A percentile compares a stretch with the other conserved stretches of the same genome.
Evolutionary conservation across 192 early-diverging fungal species (phyloP).

Genomic region (Helicostylum pulchrum): DNA sequence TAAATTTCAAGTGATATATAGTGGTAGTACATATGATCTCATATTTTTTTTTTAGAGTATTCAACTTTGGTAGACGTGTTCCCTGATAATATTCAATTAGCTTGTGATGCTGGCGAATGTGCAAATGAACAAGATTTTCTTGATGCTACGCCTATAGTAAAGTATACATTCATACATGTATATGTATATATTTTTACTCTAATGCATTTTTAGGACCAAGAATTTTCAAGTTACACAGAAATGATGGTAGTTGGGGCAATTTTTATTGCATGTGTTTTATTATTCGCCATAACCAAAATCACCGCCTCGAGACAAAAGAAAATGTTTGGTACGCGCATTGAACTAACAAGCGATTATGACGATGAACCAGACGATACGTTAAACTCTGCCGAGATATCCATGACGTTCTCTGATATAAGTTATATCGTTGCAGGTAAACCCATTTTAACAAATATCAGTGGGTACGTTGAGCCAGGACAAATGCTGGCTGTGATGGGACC

Average conservation of each 20-base stretch:
- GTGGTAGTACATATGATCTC: neutral
- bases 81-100: slow-evolving; percentile 59
- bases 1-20: neutral
- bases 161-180: too few species aligned
- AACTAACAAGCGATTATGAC: slow-evolving; percentile 3
- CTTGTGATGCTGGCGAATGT: slow-evolving; percentile 81
- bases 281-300: slow-evolving; percentile 18
- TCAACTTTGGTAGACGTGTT: slow-evolving; percentile 34
- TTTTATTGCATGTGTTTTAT: slow-evolving; percentile 10
- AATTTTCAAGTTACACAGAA: slow-evolving; percentile 25
- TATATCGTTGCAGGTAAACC: slow-evolving; percentile 43
- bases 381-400: neutral
- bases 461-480: slow-evolving; percentile 69
- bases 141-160: slow-evolving; percentile 31
- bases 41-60: slow-evolving; percentile 27
- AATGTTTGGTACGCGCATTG: slow-evolving; percentile 22
- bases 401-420: slow-evolving; percentile 23
- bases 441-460: slow-evolving; percentile 69
- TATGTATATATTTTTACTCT: neutral
- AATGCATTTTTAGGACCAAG: slow-evolving; percentile 18
- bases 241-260: slow-evolving; percentile 19
- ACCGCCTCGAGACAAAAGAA: slow-evolving; percentile 20
- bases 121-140: slow-evolving; percentile 37
- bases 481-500: slow-evolving; percentile 90
- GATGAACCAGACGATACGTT: slow-evolving; percentile 5